Evolutionary conservation across 371 early-diverging fungal genomes (phyloP), one percentile per base, ranked within the genome.

Genomic region (Fennellomyces sp.): DNA sequence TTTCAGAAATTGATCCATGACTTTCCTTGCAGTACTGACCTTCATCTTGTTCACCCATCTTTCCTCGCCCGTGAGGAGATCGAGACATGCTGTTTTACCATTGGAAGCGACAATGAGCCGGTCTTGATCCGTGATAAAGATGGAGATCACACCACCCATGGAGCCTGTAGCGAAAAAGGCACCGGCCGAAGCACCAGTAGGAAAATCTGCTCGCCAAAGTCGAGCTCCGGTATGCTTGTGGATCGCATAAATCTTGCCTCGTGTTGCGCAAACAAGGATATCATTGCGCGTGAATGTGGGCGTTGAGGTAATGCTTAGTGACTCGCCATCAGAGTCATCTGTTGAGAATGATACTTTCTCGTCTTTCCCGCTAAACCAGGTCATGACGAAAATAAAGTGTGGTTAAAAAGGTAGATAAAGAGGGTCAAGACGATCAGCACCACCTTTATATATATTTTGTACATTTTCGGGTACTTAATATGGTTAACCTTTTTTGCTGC

Each of bases 201-300:
- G 65, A 29, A 64, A 64, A 10, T 64, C 51, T 10, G 57, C 27
- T 6, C 73, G 55, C 76, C 76, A 76, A 5, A 72, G 47, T 5
- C 68, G 62, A 19, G 27, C 35, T 8, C 76, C 76, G 48, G 54
- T 51, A 3, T 38, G 45, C 27, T 76, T 76, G 55, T 64, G 68
- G 11, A 76, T 23, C 21, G 69, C 73, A 62, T 72, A 76, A 15
- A 76, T 66, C 26, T 68, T 70, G 48, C 76, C 73, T 39, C 70
- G 65, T 3, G 73, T 68, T 1, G 76, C 68, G 30, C 70, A 70
- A 12, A 72, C 35, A 29, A 76, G 52, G 13, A 72, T 63, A 57
- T 72, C 70, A 39, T 70, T 48, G 2, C 71, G 63, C 5, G 42
- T 33, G 45, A 61, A 61, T 5, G 48, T 48, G n/a, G 55, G 55